Evolutionary conservation across 1,139 yeast genomes (phyloP), one percentile per base, ranked within the genome.

Genomic region (Kurtzmaniella quercitrusa): DNA sequence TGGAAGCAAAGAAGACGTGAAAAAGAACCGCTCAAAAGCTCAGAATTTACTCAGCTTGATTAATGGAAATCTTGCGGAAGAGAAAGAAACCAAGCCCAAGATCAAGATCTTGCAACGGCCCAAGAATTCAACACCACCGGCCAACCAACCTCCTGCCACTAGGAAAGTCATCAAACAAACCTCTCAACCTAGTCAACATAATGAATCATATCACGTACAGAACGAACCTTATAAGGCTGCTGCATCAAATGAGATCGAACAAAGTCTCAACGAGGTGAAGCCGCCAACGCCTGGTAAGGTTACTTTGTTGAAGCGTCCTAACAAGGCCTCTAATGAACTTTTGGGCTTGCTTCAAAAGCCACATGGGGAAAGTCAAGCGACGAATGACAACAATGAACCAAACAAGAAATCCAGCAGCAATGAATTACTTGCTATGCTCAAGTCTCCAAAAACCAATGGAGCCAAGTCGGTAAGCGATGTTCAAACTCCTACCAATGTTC

Each of bases 21-120:
- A 57, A 21, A 65, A 51, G 40, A 66, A 66, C 41, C 56, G 65
- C 40, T 59, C 66, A 0, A 69, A 68, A 46, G 74, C 79, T 6
- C 68, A 68, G 45, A 62, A 65, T 21, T 59, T 75, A 34, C 53
- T 73, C 50, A 65, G 65, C 40, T 57, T 74, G 21, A 66, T 75
- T 42, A 64, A 63, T 34, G 59, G 48, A 45, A 55, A 52, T 34
- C 44, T 41, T 17, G 18, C 9, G 4, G 45, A 40, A 42, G 27
- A 5, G 46, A 29, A 10, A 24, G 34, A 10, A 16, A 18, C 24
- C 42, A 44, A 27, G 44, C 40, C 46, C 23, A 44, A 48, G 33
- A 42, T 47, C 5, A 27, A 41, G n/a, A 16, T 51, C 2, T 43
- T 47, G 44, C 47, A 45, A 33, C 41, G 48, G 16, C 46, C 46